Conservation (phyloP, 805 yeast species). For the Candida cerambycidarum region DNA sequence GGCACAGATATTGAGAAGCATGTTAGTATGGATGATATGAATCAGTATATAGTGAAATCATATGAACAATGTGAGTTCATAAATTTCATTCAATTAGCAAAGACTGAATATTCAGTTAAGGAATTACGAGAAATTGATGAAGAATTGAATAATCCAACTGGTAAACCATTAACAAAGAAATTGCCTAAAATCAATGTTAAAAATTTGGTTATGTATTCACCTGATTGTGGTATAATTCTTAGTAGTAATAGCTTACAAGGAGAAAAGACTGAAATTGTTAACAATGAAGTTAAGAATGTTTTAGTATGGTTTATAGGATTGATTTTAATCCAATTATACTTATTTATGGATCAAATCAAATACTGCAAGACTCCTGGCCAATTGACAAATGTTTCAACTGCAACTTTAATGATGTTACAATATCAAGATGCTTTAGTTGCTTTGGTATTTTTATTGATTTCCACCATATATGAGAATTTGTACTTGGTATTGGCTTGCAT, state of each 20-base stretch:
- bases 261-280: conserved; percentile 51
- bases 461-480: conserved; percentile 53
- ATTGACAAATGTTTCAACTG: conserved; percentile 61
- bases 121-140: conserved; percentile 65
- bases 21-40: conserved; percentile 38
- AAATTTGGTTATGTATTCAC: conserved; percentile 71
- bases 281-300: conserved; percentile 33
- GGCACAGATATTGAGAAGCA: conserved; percentile 41
- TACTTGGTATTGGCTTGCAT: conserved; percentile 69
- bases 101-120: conserved; percentile 52
- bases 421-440: conserved; percentile 73
- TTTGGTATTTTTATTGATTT: conserved; percentile 57
- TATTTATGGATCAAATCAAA: conserved; percentile 69
- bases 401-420: conserved; percentile 58
- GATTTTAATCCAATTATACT: conserved; percentile 48
- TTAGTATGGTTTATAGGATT: conserved; percentile 49
- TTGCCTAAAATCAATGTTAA: conserved; percentile 58
- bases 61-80: conserved; percentile 66
- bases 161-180: conserved; percentile 60
- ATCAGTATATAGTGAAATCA: conserved; percentile 30
- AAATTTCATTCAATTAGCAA: conserved; percentile 63
- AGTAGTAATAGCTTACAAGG: conserved; percentile 42
- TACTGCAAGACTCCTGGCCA: conserved; percentile 76
- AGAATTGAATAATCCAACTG: conserved; percentile 72
- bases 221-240: conserved; percentile 77